phyloP scores from a whole-genome alignment of 2,329 filamentous ascomycete genomes.

The Phaeosphaeria sp. region DNA sequence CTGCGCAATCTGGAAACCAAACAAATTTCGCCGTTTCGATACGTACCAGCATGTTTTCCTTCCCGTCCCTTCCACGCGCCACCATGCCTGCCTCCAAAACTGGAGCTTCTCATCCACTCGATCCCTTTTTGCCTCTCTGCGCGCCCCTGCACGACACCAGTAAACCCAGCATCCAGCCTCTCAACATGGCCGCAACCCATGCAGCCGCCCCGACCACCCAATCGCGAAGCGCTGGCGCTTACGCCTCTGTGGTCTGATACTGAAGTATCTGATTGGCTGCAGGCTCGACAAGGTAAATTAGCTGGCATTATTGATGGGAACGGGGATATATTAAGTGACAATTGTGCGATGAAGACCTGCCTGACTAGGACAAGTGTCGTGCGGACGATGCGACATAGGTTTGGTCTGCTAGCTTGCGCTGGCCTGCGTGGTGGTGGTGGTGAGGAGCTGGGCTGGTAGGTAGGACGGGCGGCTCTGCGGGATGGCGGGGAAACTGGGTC shows the following conservation, averaged over 20 bases:
- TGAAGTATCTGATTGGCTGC: neutral
- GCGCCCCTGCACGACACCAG: neutral
- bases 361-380: neutral
- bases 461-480: slow-evolving; percentile 41
- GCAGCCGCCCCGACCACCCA: neutral
- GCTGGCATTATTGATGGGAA: slow-evolving; percentile 9
- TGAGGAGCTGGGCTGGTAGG: slow-evolving; percentile 14
- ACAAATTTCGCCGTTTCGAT: neutral
- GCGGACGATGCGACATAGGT: slow-evolving; percentile 1
- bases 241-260: neutral
- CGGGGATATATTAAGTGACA: slow-evolving; percentile 19
- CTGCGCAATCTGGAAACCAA: neutral
- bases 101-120: slow-evolving; percentile 5
- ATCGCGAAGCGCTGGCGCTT: neutral
- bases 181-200: neutral
- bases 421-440: no score
- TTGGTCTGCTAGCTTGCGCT: neutral
- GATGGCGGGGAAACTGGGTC: neutral
- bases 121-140: neutral
- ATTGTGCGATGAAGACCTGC: slow-evolving; percentile 1
- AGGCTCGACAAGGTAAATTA: slow-evolving; percentile 10
- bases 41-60: neutral
- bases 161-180: neutral
- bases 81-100: neutral
- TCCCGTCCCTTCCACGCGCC: slow-evolving; percentile 2